Evolutionary conservation across 2,329 filamentous ascomycete species (phyloP).

Genomic region (Stemphylium beticola): DNA sequence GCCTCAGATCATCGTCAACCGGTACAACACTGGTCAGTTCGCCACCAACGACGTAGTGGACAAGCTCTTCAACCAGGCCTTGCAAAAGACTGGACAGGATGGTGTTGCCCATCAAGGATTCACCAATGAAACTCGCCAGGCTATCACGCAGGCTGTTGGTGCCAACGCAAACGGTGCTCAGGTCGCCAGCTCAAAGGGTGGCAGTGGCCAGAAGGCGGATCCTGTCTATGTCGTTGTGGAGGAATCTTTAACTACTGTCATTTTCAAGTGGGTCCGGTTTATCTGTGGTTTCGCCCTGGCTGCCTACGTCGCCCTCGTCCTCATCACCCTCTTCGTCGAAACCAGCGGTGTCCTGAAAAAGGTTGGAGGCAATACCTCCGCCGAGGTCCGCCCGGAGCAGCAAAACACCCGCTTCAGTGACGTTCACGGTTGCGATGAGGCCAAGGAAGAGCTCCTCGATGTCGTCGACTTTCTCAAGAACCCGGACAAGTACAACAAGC

Average conservation of each 20-base stretch:
- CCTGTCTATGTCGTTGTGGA: slow-evolving; percentile 97
- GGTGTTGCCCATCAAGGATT: slow-evolving; percentile 49
- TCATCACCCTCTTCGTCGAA: slow-evolving; percentile 84
- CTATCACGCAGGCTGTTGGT: slow-evolving; percentile 81
- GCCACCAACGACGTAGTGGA: slow-evolving; percentile 81
- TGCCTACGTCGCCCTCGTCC: slow-evolving; percentile 78
- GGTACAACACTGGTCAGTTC: slow-evolving; percentile 85
- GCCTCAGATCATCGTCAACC: slow-evolving; percentile 89
- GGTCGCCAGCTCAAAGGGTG: slow-evolving; percentile 61
- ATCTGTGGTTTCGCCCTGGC: slow-evolving; percentile 77
- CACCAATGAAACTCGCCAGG: slow-evolving; percentile 71
- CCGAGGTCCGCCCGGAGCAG: slow-evolving; percentile 89
- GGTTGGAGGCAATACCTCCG: slow-evolving; percentile 71
- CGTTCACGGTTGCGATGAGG: slow-evolving; percentile 96
- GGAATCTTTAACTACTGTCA: slow-evolving; percentile 76
- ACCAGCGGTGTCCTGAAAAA: slow-evolving; percentile 80
- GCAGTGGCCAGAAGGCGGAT: slow-evolving; percentile 76
- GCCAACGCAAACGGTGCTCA: slow-evolving; percentile 73
- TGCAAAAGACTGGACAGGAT: slow-evolving; percentile 65
- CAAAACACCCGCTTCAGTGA: slow-evolving; percentile 91
- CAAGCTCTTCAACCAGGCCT: slow-evolving; percentile 76
- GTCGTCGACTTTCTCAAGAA: slow-evolving; percentile 95
- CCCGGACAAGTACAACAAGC: slow-evolving; percentile 88
- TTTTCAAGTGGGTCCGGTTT: slow-evolving; percentile 95
- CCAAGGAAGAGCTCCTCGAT: slow-evolving; percentile 96